Conservation (phyloP, 352 stramenopile species). For the Phytophthora tentaculata region DNA sequence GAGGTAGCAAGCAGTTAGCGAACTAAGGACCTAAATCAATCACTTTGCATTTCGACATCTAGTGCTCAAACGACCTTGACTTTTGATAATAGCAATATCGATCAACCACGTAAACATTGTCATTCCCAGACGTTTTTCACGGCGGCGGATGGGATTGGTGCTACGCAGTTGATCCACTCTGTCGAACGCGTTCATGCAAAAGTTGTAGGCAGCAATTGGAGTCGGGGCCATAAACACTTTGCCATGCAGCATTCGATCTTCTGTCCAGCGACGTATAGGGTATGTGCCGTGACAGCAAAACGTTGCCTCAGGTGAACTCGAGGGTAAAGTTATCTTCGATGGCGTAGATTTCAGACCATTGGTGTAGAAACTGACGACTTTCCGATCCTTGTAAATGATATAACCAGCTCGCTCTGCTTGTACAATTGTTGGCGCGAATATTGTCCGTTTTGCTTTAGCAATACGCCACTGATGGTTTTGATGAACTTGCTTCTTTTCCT, state of each 20-base stretch:
- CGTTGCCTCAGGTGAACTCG: constrained; percentile 2
- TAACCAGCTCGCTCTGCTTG: constrained; percentile 4
- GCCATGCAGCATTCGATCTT: constrained; percentile 2
- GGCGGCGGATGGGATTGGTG: constrained; percentile 14
- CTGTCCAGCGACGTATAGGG: constrained; percentile 14
- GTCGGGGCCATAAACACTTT: constrained; percentile 9
- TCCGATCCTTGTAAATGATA: constrained; percentile 29
- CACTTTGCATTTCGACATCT: too few species aligned
- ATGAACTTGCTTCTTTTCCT: constrained; percentile 4
- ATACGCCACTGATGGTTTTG: constrained; percentile 7
- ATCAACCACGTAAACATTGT: constrained; percentile 18
- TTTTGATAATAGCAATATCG: constrained; percentile 16
- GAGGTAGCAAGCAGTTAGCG: too few species aligned
- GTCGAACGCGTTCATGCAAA: constrained; percentile 18
- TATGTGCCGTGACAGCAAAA: constrained; percentile 17
- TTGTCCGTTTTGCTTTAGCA: constrained; percentile 1
- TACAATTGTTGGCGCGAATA: constrained; percentile 2
- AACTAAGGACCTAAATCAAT: too few species aligned
- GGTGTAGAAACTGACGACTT: constrained; percentile 23
- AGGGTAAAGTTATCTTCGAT: neutral
- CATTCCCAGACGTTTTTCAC: constrained; percentile 16
- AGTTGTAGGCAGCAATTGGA: constrained; percentile 12
- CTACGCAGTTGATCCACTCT: constrained; percentile 21
- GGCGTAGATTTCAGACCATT: constrained; percentile 17
- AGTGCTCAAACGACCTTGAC: too few species aligned